Conservation (phyloP, 306 rosid genomes). For the Acacia acuminata region DNA sequence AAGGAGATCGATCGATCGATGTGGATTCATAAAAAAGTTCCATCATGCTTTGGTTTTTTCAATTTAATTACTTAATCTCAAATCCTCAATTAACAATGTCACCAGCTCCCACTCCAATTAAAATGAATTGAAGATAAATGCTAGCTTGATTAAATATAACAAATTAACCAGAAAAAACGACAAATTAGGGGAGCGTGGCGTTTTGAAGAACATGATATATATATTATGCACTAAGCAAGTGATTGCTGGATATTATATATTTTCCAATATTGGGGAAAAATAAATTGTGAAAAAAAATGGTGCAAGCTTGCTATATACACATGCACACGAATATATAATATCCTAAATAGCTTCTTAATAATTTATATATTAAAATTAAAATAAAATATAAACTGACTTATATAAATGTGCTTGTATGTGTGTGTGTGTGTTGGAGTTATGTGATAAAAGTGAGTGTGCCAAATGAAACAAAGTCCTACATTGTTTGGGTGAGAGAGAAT, state of each 20-base stretch:
- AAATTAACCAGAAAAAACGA: not conserved
- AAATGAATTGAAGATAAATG: conserved; percentile 22
- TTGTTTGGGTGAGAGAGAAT: too few species aligned
- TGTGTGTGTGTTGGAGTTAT: too few species aligned
- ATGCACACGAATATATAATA: too few species aligned
- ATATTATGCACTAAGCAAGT: not conserved
- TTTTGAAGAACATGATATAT: not conserved
- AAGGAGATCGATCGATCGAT: not conserved
- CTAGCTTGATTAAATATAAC: conserved; percentile 34
- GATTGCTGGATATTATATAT: not conserved
- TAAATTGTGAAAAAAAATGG: too few species aligned
- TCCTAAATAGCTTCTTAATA: too few species aligned
- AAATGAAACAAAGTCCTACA: too few species aligned
- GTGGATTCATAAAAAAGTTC: conserved; percentile 20
- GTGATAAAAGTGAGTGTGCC: too few species aligned
- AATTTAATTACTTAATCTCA: not conserved
- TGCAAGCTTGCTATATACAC: too few species aligned
- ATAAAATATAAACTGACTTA: too few species aligned
- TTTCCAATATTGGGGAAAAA: not conserved
- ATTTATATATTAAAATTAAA: too few species aligned
- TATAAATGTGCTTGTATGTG: too few species aligned
- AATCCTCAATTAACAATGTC: conserved; percentile 44
- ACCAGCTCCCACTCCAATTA: not conserved
- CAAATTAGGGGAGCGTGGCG: not conserved
- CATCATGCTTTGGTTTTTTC: conserved; percentile 39